Percentiles rank a stretch among this genome's conserved stretches.
Conservation (phyloP, 2,329 filamentous ascomycete genomes). For the Gyromitra esculenta region DNA sequence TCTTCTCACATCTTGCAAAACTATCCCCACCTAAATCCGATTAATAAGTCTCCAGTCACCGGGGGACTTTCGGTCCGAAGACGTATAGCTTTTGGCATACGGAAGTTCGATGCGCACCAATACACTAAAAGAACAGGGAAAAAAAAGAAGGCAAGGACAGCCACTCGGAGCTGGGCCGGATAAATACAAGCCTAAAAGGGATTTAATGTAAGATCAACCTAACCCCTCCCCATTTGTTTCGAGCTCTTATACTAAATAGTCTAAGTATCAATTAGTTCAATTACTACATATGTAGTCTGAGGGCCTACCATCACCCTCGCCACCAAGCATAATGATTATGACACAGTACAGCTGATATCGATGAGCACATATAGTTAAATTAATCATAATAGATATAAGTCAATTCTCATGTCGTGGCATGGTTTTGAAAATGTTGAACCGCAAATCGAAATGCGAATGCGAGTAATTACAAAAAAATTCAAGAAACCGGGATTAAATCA, state of each 20-base stretch:
- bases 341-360: background rate
- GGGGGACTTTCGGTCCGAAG: background rate
- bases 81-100: background rate
- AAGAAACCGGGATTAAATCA: constrained; percentile 9
- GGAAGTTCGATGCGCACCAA: background rate
- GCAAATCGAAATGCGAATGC: background rate
- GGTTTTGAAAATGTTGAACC: background rate
- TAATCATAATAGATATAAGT: constrained; percentile 1
- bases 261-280: background rate
- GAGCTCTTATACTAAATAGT: no score
- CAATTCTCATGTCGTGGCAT: background rate
- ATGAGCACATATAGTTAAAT: background rate
- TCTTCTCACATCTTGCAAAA: background rate
- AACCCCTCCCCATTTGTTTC: background rate
- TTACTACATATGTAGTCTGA: background rate
- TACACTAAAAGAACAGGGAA: background rate
- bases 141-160: background rate
- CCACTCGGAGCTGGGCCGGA: background rate
- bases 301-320: no score
- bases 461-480: constrained; percentile 18
- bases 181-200: no score
- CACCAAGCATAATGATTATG: background rate
- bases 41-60: no score
- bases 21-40: no score
- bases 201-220: background rate